These are phyloP conservation scores for Pythium pectinolyticum DNA, from an alignment of 352 stramenopile species.

Conservation along the genomic window DNA sequence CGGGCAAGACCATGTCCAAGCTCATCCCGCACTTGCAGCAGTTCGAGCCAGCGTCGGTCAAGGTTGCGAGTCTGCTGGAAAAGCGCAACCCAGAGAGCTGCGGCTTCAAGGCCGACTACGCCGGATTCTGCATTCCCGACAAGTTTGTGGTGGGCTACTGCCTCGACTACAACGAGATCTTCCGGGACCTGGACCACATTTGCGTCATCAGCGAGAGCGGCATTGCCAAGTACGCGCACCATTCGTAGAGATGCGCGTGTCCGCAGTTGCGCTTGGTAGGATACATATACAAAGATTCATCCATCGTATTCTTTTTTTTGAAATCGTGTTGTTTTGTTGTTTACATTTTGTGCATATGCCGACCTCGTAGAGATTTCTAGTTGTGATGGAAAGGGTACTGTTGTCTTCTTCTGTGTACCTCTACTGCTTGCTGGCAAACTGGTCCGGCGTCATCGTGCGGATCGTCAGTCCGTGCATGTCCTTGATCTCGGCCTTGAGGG, in stretches of 20 bases:
- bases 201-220: slow-evolving; percentile 93
- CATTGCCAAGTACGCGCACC: slow-evolving; percentile 84
- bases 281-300: neutral
- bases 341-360: neutral
- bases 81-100: slow-evolving; percentile 91
- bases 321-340: slow-evolving; percentile 5
- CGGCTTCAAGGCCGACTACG: slow-evolving; percentile 93
- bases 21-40: slow-evolving; percentile 87
- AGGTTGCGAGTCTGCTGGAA: slow-evolving; percentile 91
- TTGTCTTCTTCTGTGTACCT: neutral
- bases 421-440: slow-evolving; percentile 68
- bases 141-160: slow-evolving; percentile 96
- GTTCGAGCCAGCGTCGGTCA: slow-evolving; percentile 79
- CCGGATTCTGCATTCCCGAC: slow-evolving; percentile 96
- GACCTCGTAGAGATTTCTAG: neutral
- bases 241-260: slow-evolving; percentile 34
- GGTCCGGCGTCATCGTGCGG: slow-evolving; percentile 73
- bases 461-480: slow-evolving; percentile 86
- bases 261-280: neutral
- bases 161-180: slow-evolving; percentile 97
- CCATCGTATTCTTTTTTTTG: neutral
- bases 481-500: slow-evolving; percentile 85
- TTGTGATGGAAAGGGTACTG: neutral
- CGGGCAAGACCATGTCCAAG: slow-evolving; percentile 92
- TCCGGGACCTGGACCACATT: slow-evolving; percentile 95